These are phyloP conservation scores for Juglanconis oblonga DNA, from an alignment of 2,329 filamentous ascomycete genomes.

Conservation along the genomic window DNA sequence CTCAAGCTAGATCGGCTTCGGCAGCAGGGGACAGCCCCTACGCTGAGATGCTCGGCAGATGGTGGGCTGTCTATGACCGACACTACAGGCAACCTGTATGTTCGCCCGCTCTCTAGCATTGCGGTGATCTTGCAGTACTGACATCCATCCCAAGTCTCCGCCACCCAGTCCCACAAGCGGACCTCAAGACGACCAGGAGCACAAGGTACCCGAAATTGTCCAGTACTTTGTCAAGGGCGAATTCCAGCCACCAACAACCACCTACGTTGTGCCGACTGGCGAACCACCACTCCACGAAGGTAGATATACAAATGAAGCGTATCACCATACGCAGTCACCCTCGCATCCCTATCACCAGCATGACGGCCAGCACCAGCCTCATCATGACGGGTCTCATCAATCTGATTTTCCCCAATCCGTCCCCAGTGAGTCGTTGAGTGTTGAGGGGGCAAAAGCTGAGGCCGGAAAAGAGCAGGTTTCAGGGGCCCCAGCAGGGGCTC, in stretches of 20 bases:
- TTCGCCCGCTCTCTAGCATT: conserved; percentile 1
- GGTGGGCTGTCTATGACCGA: conserved; percentile 93
- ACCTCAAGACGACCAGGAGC: background rate
- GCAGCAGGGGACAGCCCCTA: conserved; percentile 60
- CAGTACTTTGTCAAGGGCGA: conserved; percentile 56
- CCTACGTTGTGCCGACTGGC: conserved; percentile 31
- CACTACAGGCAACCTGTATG: conserved; percentile 66
- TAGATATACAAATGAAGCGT: conserved; percentile 19
- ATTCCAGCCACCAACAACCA: conserved; percentile 36
- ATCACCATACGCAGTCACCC: conserved; percentile 16
- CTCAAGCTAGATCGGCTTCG: conserved; percentile 54
- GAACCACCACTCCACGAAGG: conserved; percentile 28
- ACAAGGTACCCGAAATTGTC: conserved; percentile 35
- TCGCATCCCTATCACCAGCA: conserved; percentile 20
- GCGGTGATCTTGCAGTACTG: background rate
- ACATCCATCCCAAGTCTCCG: conserved; percentile 3
- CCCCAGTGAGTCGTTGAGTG: conserved; percentile 31
- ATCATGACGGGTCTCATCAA: conserved; percentile 17
- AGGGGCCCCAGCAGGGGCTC: conserved; percentile 27
- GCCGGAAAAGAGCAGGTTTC: conserved; percentile 39
- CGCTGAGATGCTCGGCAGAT: conserved; percentile 78
- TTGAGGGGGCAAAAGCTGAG: conserved; percentile 49
- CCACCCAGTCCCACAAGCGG: conserved; percentile 3
- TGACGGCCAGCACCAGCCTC: conserved; percentile 19
- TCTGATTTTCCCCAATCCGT: conserved; percentile 24